A percentile compares a stretch with the other conserved stretches of the same genome.
These are phyloP conservation scores for Hanseniaspora hatyaiensis DNA, from an alignment of 805 yeast species.

Conservation along the genomic window DNA sequence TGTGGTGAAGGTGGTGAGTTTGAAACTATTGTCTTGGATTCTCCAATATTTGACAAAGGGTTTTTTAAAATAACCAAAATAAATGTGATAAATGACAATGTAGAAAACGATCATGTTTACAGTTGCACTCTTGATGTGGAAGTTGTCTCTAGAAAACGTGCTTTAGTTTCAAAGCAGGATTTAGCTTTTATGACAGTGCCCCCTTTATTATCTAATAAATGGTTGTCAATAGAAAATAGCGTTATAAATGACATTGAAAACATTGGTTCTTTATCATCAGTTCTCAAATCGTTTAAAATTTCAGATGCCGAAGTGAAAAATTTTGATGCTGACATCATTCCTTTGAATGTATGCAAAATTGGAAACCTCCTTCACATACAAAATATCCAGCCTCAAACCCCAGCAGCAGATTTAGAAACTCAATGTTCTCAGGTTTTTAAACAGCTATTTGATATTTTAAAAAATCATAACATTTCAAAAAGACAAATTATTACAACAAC, in stretches of 20 bases:
- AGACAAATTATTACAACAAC: conserved; percentile 49
- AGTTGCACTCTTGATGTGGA: conserved; percentile 49
- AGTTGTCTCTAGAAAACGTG: conserved; percentile 32
- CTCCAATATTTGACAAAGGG: conserved; percentile 63
- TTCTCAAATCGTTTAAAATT: too few species aligned
- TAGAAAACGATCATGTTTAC: conserved; percentile 51
- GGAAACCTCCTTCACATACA: conserved; percentile 34
- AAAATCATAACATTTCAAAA: conserved; percentile 27
- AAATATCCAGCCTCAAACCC: conserved; percentile 31
- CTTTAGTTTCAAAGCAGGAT: too few species aligned
- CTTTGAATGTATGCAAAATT: conserved; percentile 19
- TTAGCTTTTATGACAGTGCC: too few species aligned
- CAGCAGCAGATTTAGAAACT: conserved; percentile 25
- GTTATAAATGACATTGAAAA: too few species aligned
- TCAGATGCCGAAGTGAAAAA: too few species aligned
- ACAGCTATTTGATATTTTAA: conserved; percentile 32
- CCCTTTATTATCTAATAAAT: conserved; percentile 20
- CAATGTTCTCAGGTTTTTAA: conserved; percentile 44
- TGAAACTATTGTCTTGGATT: conserved; percentile 83
- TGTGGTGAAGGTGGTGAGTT: conserved; percentile 99
- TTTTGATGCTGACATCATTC: too few species aligned
- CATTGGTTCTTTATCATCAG: too few species aligned
- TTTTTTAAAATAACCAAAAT: conserved; percentile 9
- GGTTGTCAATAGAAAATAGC: conserved; percentile 24
- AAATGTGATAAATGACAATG: conserved; percentile 31